Conservation (phyloP, 306 rosid genomes). For the Lithocarpus polystachyus region DNA sequence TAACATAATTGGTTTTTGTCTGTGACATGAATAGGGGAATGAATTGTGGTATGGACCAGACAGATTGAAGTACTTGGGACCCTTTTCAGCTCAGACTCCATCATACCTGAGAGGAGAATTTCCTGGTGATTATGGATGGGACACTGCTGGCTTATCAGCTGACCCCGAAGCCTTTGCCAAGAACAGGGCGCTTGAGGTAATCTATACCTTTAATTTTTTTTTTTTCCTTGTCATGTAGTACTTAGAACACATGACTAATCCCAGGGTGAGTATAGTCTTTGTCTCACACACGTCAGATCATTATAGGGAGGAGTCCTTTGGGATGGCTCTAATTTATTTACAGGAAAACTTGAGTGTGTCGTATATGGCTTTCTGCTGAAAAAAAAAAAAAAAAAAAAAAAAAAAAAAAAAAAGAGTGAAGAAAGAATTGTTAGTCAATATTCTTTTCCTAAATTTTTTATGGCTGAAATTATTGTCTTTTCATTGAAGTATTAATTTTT, state of each 20-base stretch:
- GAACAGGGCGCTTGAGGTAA: slow-evolving; percentile 93
- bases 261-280: too few relatives aligned
- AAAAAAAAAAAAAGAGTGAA: background rate
- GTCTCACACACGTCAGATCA: too few relatives aligned
- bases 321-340: too few relatives aligned
- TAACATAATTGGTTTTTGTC: slow-evolving; percentile 12
- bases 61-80: slow-evolving; percentile 85
- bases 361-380: too few relatives aligned
- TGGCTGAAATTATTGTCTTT: background rate
- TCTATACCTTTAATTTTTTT: background rate
- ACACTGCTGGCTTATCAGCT: slow-evolving; percentile 85
- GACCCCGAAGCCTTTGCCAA: slow-evolving; percentile 91
- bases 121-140: slow-evolving; percentile 92
- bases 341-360: too few relatives aligned
- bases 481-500: background rate
- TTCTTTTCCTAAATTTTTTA: background rate
- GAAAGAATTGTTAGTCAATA: background rate
- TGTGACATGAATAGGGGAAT: slow-evolving; percentile 47
- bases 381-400: too few relatives aligned
- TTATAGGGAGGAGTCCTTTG: too few relatives aligned
- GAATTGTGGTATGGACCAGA: slow-evolving; percentile 90
- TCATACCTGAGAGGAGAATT: slow-evolving; percentile 81
- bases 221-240: too few relatives aligned
- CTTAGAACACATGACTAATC: too few relatives aligned
- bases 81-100: slow-evolving; percentile 87